Base-by-base conservation (phyloP, 306 rosid species). In the Casuarina equisetifolia region DNA sequence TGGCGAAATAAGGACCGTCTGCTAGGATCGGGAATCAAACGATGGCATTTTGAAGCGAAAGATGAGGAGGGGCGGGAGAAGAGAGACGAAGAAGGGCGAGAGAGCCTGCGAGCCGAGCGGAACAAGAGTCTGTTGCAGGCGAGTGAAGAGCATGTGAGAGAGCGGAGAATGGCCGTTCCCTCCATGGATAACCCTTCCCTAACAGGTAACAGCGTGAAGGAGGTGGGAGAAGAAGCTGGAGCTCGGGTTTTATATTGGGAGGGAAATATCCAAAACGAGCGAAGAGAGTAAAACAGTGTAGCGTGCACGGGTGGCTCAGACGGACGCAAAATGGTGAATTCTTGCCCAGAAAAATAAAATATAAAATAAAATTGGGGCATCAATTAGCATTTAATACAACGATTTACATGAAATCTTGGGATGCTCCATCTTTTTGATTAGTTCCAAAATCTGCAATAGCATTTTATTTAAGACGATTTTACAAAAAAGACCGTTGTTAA, bases 121-220 rank as follows among this genome's bases (percentile, higher is more conserved):
- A 82, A 85, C 67, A 85, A 82, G 79, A 87, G 58, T 66, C 91
- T 78, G 45, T 72, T 83, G 81, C 83, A 80, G 25, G 87, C 81
- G 44, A 87, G 12, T 35, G 93, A 78, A 11, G 91, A 90, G 74
- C 85, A 77, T 25, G 91, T 67, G 20, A 90, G 79, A 76, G 91
- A 89, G 52, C 98, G 97, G 42, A 92, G 88, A 38, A 95, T 85
- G 63, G 91, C 84, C 8, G 97, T 88, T 48, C 92, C 81, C 86
- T 91, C 97, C 98, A 91, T 91, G 42, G 81, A 74, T 74, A 74
- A 42, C 71, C 71, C 50, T 42, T 40, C 15, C 5, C 35, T 16
- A 39, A 7, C 49, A 15, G 19, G 51, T 48, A 48, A 48, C 51
- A 39, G 16, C 1, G 8, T 19, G 8, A 11, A 38, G 9, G 42